Conservation (phyloP, 2,329 filamentous ascomycete genomes). For the Apiospora sp. region DNA sequence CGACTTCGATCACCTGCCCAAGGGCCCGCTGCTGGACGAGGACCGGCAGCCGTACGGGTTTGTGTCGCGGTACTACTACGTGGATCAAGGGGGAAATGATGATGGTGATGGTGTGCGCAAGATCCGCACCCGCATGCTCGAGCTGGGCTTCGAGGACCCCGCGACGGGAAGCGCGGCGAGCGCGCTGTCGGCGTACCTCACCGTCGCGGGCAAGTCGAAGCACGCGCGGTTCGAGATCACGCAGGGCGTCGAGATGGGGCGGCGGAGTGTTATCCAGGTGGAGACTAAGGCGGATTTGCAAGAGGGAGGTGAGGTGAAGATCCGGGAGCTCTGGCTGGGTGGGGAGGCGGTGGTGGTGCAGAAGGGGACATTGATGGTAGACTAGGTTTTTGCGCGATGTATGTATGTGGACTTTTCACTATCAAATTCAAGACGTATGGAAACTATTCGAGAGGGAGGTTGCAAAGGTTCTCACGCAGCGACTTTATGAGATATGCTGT, state of each 20-base stretch:
- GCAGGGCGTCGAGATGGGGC: conserved; percentile 74
- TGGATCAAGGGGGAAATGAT: conserved; percentile 45
- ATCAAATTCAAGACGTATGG: background rate
- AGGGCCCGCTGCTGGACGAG: conserved; percentile 53
- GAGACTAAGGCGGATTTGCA: conserved; percentile 45
- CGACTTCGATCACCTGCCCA: conserved; percentile 40
- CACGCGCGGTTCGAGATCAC: conserved; percentile 58
- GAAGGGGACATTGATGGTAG: conserved; percentile 39
- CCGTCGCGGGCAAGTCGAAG: conserved; percentile 47
- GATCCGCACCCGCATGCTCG: conserved; percentile 69
- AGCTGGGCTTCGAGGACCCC: conserved; percentile 59
- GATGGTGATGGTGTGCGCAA: conserved; percentile 38
- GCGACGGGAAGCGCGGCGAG: conserved; percentile 70
- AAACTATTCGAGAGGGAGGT: background rate
- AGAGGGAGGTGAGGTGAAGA: conserved; percentile 25
- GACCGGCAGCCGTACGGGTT: conserved; percentile 62
- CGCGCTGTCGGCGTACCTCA: conserved; percentile 63
- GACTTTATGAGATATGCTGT: background rate
- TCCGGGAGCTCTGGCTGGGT: conserved; percentile 40
- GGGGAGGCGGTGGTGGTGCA: conserved; percentile 43
- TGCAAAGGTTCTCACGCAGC: background rate
- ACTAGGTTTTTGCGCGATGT: conserved; percentile 18
- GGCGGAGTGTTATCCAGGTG: conserved; percentile 60
- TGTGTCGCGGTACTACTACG: conserved; percentile 66
- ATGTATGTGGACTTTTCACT: background rate